phyloP scores from a whole-genome alignment of 106 monocot species.

The Platanthera guangdongensis region DNA sequence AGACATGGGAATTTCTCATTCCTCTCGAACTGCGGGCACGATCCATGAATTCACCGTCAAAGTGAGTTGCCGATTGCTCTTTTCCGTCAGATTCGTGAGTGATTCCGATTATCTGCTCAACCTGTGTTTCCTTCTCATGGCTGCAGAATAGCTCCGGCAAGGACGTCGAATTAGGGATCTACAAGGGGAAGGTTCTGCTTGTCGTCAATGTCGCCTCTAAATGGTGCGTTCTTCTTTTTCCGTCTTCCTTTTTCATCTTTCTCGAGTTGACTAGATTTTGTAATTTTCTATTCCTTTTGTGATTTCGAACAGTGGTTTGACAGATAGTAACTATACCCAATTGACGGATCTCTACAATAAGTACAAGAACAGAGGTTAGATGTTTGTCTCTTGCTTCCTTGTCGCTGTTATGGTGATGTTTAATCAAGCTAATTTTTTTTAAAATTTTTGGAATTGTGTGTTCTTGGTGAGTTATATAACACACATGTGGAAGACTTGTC shows the following conservation, averaged over 20 bases:
- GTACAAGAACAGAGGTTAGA: constrained; percentile 65
- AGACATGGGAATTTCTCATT: constrained; percentile 50
- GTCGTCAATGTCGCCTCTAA: constrained; percentile 74
- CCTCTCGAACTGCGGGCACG: constrained; percentile 32
- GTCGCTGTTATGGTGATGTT: not conserved
- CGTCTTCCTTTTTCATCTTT: not conserved
- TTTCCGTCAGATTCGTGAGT: not conserved
- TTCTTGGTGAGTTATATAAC: not conserved
- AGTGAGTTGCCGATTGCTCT: constrained; percentile 13
- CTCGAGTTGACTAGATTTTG: not conserved
- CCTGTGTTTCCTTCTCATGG: not conserved
- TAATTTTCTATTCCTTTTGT: not conserved
- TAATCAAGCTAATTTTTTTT: not conserved
- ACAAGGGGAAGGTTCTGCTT: constrained; percentile 64
- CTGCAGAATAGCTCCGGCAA: constrained; percentile 52
- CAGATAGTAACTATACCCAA: constrained; percentile 76
- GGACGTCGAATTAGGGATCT: constrained; percentile 43
- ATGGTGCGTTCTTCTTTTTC: constrained; percentile 29
- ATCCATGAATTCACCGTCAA: constrained; percentile 80
- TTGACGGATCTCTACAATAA: constrained; percentile 78
- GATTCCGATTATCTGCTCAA: not conserved
- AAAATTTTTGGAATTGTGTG: not conserved
- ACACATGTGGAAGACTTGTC: not conserved
- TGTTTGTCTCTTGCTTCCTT: not conserved
- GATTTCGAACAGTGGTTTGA: constrained; percentile 62